Evolutionary conservation across 73 alveolate species (phyloP).

Genomic region (Urostyla sp.): DNA sequence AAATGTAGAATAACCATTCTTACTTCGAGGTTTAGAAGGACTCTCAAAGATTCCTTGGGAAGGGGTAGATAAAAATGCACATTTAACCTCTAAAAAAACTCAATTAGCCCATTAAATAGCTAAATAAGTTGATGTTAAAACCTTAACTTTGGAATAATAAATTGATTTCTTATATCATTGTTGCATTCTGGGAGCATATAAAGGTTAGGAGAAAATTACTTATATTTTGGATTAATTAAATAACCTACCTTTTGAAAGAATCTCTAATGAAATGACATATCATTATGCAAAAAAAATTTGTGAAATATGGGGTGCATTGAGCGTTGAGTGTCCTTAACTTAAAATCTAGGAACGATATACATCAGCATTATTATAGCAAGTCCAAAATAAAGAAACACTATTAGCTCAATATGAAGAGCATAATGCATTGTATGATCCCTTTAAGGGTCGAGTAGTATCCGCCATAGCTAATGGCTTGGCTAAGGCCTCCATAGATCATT

Average conservation of each 20-base stretch:
- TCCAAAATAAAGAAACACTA: not conserved
- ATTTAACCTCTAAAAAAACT: not conserved
- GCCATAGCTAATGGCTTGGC: slow-evolving; percentile 31
- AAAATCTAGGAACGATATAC: not conserved
- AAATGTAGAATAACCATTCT: too few relatives aligned
- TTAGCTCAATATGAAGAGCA: slow-evolving; percentile 5
- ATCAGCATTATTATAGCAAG: too few relatives aligned
- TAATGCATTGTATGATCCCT: slow-evolving; percentile 15
- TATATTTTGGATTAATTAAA: not conserved
- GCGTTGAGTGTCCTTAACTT: slow-evolving; percentile 23
- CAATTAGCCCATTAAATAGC: slow-evolving; percentile 13
- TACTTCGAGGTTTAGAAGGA: too few relatives aligned
- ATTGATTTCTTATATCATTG: slow-evolving; percentile 5
- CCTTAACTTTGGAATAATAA: not conserved
- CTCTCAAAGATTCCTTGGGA: too few relatives aligned
- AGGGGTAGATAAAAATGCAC: slow-evolving; percentile 35
- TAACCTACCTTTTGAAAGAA: slow-evolving; percentile 25
- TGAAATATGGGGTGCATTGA: slow-evolving; percentile 5
- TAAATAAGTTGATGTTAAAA: not conserved
- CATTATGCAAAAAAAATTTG: not conserved
- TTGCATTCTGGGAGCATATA: slow-evolving; percentile 18
- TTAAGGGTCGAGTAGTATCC: slow-evolving; percentile 21
- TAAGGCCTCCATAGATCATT: slow-evolving; percentile 9
- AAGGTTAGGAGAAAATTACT: not conserved
- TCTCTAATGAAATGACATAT: slow-evolving; percentile 4